Evolutionary conservation across 192 early-diverging fungal genomes (phyloP).

Genomic region (Allomyces macrogynus): DNA sequence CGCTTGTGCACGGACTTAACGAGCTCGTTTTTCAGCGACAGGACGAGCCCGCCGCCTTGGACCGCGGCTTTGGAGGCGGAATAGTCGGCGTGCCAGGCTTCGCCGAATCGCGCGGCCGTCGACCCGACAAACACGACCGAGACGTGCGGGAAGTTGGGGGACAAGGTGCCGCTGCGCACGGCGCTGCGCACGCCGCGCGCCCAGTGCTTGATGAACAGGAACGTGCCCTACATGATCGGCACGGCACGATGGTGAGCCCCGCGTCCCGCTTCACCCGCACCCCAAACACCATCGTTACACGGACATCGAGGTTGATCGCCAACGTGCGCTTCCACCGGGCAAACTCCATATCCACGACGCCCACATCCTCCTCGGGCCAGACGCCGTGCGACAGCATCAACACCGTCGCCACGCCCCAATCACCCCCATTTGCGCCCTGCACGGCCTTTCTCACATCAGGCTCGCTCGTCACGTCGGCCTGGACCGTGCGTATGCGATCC

Average conservation of each 20-base stretch:
- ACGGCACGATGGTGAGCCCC: no score
- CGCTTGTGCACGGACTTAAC: conserved; percentile 23
- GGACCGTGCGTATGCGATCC: conserved; percentile 3
- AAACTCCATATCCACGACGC: conserved; percentile 29
- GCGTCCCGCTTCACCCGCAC: no score
- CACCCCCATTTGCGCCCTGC: not conserved
- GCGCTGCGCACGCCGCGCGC: conserved; percentile 8
- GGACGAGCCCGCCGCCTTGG: conserved; percentile 22
- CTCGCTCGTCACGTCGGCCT: conserved; percentile 21
- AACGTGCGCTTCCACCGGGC: conserved; percentile 25
- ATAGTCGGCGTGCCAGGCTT: conserved; percentile 31
- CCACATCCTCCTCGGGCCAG: conserved; percentile 22
- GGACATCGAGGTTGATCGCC: conserved; percentile 22
- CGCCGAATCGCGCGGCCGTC: conserved; percentile 36
- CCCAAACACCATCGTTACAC: not conserved
- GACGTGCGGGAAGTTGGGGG: conserved; percentile 7
- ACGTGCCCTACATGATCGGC: conserved; percentile 9
- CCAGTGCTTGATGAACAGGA: conserved; percentile 21
- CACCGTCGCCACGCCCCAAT: not conserved
- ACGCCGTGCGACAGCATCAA: conserved; percentile 36
- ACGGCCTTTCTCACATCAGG: conserved; percentile 11
- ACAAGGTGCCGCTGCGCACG: not conserved
- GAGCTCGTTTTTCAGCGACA: conserved; percentile 33
- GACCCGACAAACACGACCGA: conserved; percentile 18
- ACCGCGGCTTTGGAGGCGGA: conserved; percentile 22